phyloP scores from a whole-genome alignment of 768 basidiomycete species.

The Paxillus ammoniavirescens region DNA sequence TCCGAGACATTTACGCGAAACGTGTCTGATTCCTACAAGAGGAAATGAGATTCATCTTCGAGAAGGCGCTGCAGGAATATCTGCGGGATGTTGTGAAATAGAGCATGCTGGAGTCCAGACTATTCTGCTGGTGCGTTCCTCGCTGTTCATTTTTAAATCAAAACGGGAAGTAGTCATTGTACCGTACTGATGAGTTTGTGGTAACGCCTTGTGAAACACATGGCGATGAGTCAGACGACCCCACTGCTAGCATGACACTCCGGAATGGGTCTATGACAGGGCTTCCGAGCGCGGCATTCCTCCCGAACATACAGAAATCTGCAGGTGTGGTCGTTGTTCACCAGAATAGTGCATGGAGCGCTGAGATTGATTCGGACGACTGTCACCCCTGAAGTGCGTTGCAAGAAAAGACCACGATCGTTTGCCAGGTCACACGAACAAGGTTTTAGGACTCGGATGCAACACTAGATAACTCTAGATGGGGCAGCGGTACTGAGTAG shows the following conservation, averaged over 20 bases:
- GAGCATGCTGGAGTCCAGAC: slow-evolving; percentile 65
- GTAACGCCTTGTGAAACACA: slow-evolving; percentile 51
- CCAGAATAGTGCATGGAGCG: slow-evolving; percentile 65
- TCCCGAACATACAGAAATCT: slow-evolving; percentile 62
- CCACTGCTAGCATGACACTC: slow-evolving; percentile 69
- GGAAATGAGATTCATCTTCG: slow-evolving; percentile 60
- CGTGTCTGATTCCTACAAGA: slow-evolving; percentile 63
- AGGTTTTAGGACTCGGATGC: no score
- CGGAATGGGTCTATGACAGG: slow-evolving; percentile 70
- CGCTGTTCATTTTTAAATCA: slow-evolving; percentile 5
- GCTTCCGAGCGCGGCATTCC: slow-evolving; percentile 73
- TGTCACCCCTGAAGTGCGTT: not conserved
- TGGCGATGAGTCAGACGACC: slow-evolving; percentile 48
- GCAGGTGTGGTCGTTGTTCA: slow-evolving; percentile 62
- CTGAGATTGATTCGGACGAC: slow-evolving; percentile 29
- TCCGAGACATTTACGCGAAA: slow-evolving; percentile 60
- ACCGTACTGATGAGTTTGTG: slow-evolving; percentile 34
- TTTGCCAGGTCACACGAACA: no score
- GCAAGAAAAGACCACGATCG: not conserved
- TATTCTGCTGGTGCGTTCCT: slow-evolving; percentile 74
- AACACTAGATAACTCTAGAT: not conserved
- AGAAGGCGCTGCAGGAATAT: slow-evolving; percentile 64
- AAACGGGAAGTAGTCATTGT: not conserved
- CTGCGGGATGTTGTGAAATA: slow-evolving; percentile 70
- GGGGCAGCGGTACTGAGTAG: not conserved